Percentiles rank a stretch among this genome's conserved stretches.
Evolutionary conservation across 208 protist genomes (phyloP).

Genomic region (Sergeia podlipaevii): DNA sequence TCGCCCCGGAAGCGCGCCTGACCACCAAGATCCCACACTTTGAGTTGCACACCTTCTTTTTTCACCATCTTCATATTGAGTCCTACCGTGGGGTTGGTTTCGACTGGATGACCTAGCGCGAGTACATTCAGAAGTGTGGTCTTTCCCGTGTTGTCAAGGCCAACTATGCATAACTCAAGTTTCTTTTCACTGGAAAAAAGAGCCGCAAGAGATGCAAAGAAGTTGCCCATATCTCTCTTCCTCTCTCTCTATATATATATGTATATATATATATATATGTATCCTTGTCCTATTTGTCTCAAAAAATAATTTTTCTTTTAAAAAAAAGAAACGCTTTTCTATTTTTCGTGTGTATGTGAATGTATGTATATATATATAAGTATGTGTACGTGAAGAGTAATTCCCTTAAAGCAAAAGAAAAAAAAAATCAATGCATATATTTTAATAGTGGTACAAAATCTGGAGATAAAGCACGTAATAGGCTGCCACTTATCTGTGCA

Average conservation of each 20-base stretch:
- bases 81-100: constrained; percentile 72
- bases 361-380: constrained; percentile 6
- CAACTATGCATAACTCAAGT: constrained; percentile 74
- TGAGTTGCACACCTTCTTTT: constrained; percentile 73
- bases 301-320: background rate
- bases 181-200: constrained; percentile 62
- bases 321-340: background rate
- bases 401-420: constrained; percentile 7
- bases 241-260: too few relatives aligned
- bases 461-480: too few relatives aligned
- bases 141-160: constrained; percentile 74
- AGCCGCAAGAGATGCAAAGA: constrained; percentile 39
- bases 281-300: constrained; percentile 1
- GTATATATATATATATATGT: too few relatives aligned
- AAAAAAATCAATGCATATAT: constrained; percentile 1
- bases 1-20: constrained; percentile 72
- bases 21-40: constrained; percentile 79
- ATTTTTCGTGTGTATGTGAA: background rate
- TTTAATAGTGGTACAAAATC: too few relatives aligned
- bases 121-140: constrained; percentile 83
- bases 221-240: constrained; percentile 54
- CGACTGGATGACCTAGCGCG: constrained; percentile 54
- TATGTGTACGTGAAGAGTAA: background rate
- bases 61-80: constrained; percentile 80
- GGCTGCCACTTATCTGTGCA: background rate